phyloP scores from a whole-genome alignment of 768 basidiomycete species.

The Sarcodon aspratus region DNA sequence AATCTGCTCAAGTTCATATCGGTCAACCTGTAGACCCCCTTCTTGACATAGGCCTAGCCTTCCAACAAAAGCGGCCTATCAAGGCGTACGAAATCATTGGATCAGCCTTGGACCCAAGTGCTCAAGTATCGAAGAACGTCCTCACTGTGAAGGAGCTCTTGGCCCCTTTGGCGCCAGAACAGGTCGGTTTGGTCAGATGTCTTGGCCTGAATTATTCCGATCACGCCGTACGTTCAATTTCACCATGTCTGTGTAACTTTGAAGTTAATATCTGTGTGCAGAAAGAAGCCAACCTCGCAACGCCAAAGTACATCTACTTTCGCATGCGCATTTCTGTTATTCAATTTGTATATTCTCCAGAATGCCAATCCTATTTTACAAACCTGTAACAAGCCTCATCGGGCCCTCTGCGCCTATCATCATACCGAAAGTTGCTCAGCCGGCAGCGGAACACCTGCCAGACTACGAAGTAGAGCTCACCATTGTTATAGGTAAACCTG shows the following conservation, averaged over 20 bases:
- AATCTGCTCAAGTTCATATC: constrained; percentile 64
- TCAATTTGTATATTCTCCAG: constrained; percentile 20
- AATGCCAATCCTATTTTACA: constrained; percentile 70
- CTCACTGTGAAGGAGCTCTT: constrained; percentile 66
- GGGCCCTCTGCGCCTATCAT: constrained; percentile 56
- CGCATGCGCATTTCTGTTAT: not conserved
- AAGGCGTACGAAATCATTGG: constrained; percentile 65
- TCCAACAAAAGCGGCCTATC: constrained; percentile 40
- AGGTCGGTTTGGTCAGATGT: constrained; percentile 61
- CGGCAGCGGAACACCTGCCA: constrained; percentile 55
- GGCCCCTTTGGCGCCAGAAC: constrained; percentile 52
- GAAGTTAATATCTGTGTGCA: constrained; percentile 11
- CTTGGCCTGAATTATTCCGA: constrained; percentile 79
- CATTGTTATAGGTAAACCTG: constrained; percentile 74
- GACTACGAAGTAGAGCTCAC: constrained; percentile 80
- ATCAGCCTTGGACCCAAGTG: constrained; percentile 52
- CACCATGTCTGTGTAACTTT: not conserved
- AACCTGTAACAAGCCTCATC: constrained; percentile 59
- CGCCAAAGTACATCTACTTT: constrained; percentile 40
- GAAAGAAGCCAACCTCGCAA: constrained; percentile 56
- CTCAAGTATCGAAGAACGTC: constrained; percentile 49
- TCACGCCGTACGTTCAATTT: constrained; percentile 47
- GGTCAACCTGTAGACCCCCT: constrained; percentile 62
- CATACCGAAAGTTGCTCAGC: constrained; percentile 61
- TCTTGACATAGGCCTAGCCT: constrained; percentile 52